Percentiles rank a stretch among this genome's conserved stretches.
Evolutionary conservation across 1,284 basidiomycete genomes (phyloP).

Genomic region (Erythrobasidium hasegawianum): DNA sequence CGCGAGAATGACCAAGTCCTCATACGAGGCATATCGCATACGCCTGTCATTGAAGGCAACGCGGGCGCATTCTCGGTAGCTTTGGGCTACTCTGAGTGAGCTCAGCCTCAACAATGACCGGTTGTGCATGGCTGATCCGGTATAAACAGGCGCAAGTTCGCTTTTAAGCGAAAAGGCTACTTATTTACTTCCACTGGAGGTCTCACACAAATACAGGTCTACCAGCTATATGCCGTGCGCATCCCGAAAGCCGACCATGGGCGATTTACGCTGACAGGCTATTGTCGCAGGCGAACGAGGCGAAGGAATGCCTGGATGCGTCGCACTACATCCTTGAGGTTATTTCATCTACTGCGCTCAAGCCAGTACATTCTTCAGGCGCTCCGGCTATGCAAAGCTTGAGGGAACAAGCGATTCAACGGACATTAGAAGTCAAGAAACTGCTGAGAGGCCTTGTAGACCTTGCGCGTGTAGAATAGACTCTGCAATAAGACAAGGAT

Average conservation of each 20-base stretch:
- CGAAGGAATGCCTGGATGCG: slow-evolving; percentile 3
- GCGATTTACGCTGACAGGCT: neutral
- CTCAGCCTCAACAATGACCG: neutral
- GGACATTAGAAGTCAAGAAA: slow-evolving; percentile 5
- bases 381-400: slow-evolving; percentile 14
- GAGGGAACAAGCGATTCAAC: slow-evolving; percentile 8
- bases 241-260: neutral
- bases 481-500: too few species aligned
- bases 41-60: slow-evolving; percentile 24
- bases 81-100: slow-evolving; percentile 25
- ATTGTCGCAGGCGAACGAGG: slow-evolving; percentile 5
- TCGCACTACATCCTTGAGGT: slow-evolving; percentile 5
- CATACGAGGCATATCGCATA: slow-evolving; percentile 6
- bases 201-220: slow-evolving; percentile 14
- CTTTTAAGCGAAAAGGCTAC: slow-evolving; percentile 3
- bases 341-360: neutral
- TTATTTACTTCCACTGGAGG: slow-evolving; percentile 4
- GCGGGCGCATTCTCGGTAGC: slow-evolving; percentile 24
- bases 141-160: slow-evolving; percentile 19
- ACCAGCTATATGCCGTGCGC: slow-evolving; percentile 13
- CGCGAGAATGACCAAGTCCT: slow-evolving; percentile 21
- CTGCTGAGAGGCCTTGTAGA: slow-evolving; percentile 24
- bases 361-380: neutral
- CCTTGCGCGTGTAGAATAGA: slow-evolving; percentile 18
- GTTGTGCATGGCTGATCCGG: too few species aligned